Evolutionary conservation across 306 rosid species (phyloP), one percentile per base, ranked within the genome.

Genomic region (Luffa aegyptiaca): DNA sequence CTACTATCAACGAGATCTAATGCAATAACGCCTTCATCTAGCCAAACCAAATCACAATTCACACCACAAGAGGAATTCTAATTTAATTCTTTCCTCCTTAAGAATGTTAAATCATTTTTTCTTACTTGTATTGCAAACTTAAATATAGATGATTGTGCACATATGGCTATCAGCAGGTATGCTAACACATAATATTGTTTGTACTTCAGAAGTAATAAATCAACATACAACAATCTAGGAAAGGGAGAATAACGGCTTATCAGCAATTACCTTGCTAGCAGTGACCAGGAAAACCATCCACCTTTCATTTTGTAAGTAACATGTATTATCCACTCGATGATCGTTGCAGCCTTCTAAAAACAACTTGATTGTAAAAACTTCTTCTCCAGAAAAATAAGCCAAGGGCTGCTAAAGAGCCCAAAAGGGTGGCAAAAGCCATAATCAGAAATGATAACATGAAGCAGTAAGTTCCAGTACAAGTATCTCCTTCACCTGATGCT

Each of bases 371-470:
- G 79, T 93, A 95, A 87, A 93, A 89, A 71, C 85, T 83, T 80
- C 21, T 89, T 11, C 97, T 90, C 31, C 92, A 88, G 76, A 89
- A 91, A 78, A 81, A 91, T 84, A 95, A 86, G 12, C 76, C 86
- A 31, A 89, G 44, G 63, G 93, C 89, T 73, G 83, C 87, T 71
- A 91, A 82, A 87, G 85, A 91, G 55, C 97, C 89, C 18, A 89
- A 46, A 44, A 82, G 84, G 69, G 92, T 82, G 46, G 88, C 92
- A 12, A 81, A 84, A 2, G 99, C 97, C 85, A 91, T 86, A 80
- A 95, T 84, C 26, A 93, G 55, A 83, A 90, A 91, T 1, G 99
- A 93, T 39, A 77, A 10, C 93, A 85, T 90, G 88, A 95, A 95
- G 84, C 99, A 95, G 70, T 79, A 88, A 21, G 78, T 79, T 61